phyloP scores from a whole-genome alignment of 208 protist genomes.

The Lotmaria passim region DNA sequence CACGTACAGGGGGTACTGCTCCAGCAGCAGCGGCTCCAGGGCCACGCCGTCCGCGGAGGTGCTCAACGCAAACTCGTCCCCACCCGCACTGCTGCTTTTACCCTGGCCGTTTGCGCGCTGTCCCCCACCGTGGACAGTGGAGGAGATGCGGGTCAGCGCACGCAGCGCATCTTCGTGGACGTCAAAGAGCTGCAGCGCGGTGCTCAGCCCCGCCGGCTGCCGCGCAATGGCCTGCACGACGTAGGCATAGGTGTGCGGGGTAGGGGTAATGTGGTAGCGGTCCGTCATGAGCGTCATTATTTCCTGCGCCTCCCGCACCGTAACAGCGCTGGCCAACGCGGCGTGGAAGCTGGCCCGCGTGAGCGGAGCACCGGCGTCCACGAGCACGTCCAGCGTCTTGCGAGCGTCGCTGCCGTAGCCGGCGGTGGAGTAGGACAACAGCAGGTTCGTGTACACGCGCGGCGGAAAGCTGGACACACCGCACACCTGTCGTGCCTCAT shows the following conservation, averaged over 20 bases:
- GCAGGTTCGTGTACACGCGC: constrained; percentile 76
- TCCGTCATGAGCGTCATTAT: constrained; percentile 71
- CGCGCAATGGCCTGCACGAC: constrained; percentile 43
- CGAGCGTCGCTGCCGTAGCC: constrained; percentile 76
- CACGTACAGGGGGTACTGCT: constrained; percentile 67
- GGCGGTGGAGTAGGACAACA: constrained; percentile 65
- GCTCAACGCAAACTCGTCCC: constrained; percentile 32
- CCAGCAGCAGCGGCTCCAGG: constrained; percentile 60
- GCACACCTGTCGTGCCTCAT: constrained; percentile 69
- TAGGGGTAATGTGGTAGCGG: constrained; percentile 65
- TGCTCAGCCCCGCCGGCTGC: constrained; percentile 43
- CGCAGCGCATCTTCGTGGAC: constrained; percentile 64
- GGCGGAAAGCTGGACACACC: constrained; percentile 54
- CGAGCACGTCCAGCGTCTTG: constrained; percentile 73
- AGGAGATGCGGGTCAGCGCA: constrained; percentile 33
- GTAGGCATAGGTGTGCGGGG: constrained; percentile 82
- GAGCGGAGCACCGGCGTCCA: constrained; percentile 81
- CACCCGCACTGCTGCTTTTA: no score
- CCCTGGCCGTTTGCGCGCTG: background rate
- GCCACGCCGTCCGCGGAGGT: constrained; percentile 30
- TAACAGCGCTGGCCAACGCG: constrained; percentile 59
- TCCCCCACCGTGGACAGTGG: background rate
- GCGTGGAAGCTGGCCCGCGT: constrained; percentile 78
- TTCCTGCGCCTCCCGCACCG: constrained; percentile 74
- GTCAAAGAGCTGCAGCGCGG: constrained; percentile 76